These are phyloP conservation scores for Brassica juncea DNA, from an alignment of 345 rosid genomes.

Conservation along the genomic window DNA sequence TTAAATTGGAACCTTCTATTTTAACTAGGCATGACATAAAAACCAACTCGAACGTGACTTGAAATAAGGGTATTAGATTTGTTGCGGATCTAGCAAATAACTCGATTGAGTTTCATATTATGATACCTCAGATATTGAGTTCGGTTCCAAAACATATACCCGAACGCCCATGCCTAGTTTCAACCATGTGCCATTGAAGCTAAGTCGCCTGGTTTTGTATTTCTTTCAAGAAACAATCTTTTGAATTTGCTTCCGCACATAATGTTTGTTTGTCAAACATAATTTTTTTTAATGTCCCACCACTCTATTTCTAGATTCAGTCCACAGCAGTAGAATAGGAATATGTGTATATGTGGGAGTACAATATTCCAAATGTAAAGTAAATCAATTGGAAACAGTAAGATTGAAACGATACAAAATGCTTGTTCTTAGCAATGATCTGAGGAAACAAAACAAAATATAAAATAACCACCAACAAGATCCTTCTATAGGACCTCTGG, in stretches of 20 bases:
- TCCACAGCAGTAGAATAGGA: not conserved
- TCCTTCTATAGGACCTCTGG: slow-evolving; percentile 5
- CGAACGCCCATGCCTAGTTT: too few species aligned
- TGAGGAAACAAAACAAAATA: not conserved
- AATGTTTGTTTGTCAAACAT: not conserved
- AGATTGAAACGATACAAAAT: not conserved
- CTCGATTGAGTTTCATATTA: too few species aligned
- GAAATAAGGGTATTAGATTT: too few species aligned
- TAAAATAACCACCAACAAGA: not conserved
- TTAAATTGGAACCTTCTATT: too few species aligned
- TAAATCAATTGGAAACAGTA: not conserved
- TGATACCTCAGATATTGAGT: too few species aligned
- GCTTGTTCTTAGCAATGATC: slow-evolving; percentile 18
- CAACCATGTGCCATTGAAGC: not conserved
- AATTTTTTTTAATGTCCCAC: not conserved
- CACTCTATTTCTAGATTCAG: not conserved
- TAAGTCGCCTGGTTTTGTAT: slow-evolving; percentile 21
- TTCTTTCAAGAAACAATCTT: not conserved
- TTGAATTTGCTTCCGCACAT: not conserved
- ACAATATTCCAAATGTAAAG: not conserved
- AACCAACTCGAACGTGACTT: too few species aligned
- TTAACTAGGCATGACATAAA: too few species aligned
- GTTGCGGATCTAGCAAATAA: too few species aligned
- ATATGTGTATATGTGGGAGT: not conserved
- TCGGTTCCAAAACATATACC: too few species aligned